phyloP scores from a whole-genome alignment of 2,329 filamentous ascomycete genomes.

The Plectosphaerella plurivora region DNA sequence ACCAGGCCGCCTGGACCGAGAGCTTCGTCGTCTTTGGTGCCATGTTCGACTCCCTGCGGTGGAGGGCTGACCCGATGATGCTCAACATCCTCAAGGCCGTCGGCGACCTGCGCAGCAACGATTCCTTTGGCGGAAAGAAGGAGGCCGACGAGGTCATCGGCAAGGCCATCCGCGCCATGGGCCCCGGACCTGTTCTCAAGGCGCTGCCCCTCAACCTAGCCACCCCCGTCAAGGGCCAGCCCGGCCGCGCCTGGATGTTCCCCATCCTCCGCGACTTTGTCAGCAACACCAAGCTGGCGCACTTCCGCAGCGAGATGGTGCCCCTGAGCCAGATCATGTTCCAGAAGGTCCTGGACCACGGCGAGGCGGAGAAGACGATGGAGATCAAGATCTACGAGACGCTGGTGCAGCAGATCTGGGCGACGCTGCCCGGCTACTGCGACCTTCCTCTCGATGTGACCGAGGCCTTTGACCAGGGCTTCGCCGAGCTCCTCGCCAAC shows the following conservation, averaged over 20 bases:
- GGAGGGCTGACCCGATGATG: constrained; percentile 78
- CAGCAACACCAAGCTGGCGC: constrained; percentile 78
- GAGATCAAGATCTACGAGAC: constrained; percentile 98
- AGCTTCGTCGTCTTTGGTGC: constrained; percentile 85
- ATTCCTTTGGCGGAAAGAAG: constrained; percentile 89
- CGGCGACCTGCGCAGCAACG: constrained; percentile 81
- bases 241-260: constrained; percentile 90
- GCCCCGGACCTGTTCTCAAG: constrained; percentile 75
- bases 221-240: constrained; percentile 70
- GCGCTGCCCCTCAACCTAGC: constrained; percentile 83
- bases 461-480: constrained; percentile 75
- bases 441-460: constrained; percentile 79
- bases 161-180: constrained; percentile 84
- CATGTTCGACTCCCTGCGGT: constrained; percentile 82
- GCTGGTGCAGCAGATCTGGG: constrained; percentile 93
- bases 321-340: constrained; percentile 88
- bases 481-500: constrained; percentile 88
- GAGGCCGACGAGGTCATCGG: constrained; percentile 89
- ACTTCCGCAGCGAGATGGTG: constrained; percentile 83
- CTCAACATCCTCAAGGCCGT: constrained; percentile 71
- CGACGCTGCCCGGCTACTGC: constrained; percentile 88
- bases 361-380: constrained; percentile 80
- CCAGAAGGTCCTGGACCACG: constrained; percentile 80
- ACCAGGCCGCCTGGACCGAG: constrained; percentile 90
- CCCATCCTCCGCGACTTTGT: constrained; percentile 86